A percentile compares a stretch with the other conserved stretches of the same genome.
phyloP scores from a whole-genome alignment of 352 stramenopile genomes.

The Ochromonadaceae sp. region DNA sequence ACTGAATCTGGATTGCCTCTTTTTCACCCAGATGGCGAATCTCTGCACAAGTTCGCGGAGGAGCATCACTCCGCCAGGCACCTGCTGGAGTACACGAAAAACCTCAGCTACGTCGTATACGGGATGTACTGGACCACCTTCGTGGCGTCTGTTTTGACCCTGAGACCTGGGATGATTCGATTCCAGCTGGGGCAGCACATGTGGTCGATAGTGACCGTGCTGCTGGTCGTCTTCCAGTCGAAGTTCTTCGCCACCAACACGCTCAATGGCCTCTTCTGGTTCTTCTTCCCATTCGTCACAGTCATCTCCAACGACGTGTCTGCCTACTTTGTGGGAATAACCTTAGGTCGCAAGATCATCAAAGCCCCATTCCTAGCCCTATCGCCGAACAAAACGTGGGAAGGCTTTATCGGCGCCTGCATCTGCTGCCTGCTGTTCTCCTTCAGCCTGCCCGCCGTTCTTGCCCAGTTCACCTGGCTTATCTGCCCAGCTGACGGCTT shows the following conservation, averaged over 20 bases:
- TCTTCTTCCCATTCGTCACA: slow-evolving; percentile 42
- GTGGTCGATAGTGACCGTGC: slow-evolving; percentile 36
- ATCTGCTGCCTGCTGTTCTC: slow-evolving; percentile 83
- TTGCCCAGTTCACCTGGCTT: slow-evolving; percentile 26
- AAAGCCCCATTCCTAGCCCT: slow-evolving; percentile 66
- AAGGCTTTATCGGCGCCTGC: slow-evolving; percentile 91
- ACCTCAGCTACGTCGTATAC: slow-evolving; percentile 37
- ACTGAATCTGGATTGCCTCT: not conserved
- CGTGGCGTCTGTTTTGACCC: slow-evolving; percentile 41
- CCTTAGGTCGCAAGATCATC: slow-evolving; percentile 69
- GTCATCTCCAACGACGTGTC: slow-evolving; percentile 55
- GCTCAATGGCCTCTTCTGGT: slow-evolving; percentile 51
- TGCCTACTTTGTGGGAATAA: slow-evolving; percentile 53
- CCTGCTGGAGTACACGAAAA: slow-evolving; percentile 21
- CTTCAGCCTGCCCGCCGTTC: slow-evolving; percentile 63
- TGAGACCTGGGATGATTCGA: slow-evolving; percentile 32
- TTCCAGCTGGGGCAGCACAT: slow-evolving; percentile 36
- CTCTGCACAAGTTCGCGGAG: slow-evolving; percentile 58
- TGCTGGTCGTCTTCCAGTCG: slow-evolving; percentile 37
- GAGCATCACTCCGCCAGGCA: slow-evolving; percentile 60
- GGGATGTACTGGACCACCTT: slow-evolving; percentile 82
- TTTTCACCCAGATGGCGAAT: slow-evolving; percentile 42
- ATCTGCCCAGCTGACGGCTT: slow-evolving; percentile 12
- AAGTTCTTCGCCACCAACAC: slow-evolving; percentile 40
- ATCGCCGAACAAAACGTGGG: slow-evolving; percentile 98